phyloP scores from a whole-genome alignment of 2,329 filamentous ascomycete genomes.

The Drechslerella dactyloides region DNA sequence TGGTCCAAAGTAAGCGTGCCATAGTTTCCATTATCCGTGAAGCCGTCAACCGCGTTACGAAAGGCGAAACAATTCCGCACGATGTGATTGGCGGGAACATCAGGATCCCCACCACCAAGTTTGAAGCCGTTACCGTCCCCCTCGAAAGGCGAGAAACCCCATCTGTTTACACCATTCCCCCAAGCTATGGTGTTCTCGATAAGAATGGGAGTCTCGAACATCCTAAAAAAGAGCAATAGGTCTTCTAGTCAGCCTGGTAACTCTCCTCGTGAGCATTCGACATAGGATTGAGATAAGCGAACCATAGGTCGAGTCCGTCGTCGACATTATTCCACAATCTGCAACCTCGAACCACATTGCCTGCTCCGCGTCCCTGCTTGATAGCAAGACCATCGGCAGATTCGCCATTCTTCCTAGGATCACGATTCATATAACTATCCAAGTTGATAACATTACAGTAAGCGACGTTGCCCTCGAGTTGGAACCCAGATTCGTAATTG shows the following conservation, averaged over 20 bases:
- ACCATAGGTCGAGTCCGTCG: conserved; percentile 61
- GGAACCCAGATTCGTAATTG: conserved; percentile 59
- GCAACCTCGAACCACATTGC: conserved; percentile 61
- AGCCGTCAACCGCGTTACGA: conserved; percentile 60
- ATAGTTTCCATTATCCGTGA: conserved; percentile 61
- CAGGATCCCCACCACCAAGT: conserved; percentile 59
- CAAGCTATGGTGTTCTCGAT: conserved; percentile 61
- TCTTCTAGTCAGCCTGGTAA: no score
- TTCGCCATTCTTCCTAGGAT: conserved; percentile 64
- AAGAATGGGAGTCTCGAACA: conserved; percentile 60
- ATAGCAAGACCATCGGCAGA: conserved; percentile 63
- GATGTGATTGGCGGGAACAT: conserved; percentile 60
- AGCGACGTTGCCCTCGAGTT: conserved; percentile 57
- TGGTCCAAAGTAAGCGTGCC: conserved; percentile 59
- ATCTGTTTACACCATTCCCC: conserved; percentile 62
- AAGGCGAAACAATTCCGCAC: conserved; percentile 62
- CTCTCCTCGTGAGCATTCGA: no score
- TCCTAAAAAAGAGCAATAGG: conserved; percentile 23
- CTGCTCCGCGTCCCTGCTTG: conserved; percentile 61
- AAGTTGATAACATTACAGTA: conserved; percentile 60
- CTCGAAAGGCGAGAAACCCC: conserved; percentile 60
- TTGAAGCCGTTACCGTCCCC: conserved; percentile 64
- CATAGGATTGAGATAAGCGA: conserved; percentile 10
- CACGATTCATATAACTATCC: conserved; percentile 61
- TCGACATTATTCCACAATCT: conserved; percentile 64